Conservation (phyloP, 225 moss, liverwort and hornwort species). For the Thuidium tamariscinum region DNA sequence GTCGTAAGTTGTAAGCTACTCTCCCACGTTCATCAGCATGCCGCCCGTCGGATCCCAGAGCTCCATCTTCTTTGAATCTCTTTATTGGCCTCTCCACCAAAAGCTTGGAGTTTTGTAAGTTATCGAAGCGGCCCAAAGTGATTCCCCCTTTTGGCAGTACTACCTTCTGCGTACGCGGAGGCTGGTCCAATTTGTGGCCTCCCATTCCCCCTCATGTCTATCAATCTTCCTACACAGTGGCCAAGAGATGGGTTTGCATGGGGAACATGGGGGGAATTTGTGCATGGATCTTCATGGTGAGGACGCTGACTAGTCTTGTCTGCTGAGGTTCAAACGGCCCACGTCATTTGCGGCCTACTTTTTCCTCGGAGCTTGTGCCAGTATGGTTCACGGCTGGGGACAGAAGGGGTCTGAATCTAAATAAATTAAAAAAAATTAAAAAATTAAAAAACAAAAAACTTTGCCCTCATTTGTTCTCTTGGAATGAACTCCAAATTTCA, state of each 20-base stretch:
- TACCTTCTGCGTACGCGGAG: no score
- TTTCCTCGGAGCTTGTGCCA: neutral
- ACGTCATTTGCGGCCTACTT: neutral
- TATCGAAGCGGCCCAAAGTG: neutral
- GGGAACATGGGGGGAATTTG: neutral
- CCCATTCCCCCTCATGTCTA: neutral
- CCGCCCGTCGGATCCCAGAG: no score
- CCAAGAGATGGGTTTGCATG: neutral
- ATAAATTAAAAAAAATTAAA: no score
- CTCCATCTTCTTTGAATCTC: neutral
- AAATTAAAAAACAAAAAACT: no score
- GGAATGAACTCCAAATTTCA: neutral
- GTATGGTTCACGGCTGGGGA: neutral
- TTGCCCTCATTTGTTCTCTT: no score
- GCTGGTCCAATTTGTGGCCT: fast-evolving
- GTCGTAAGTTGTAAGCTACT: no score
- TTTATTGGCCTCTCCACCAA: neutral
- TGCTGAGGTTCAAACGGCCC: neutral
- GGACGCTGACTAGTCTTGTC: neutral
- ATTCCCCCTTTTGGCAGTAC: no score
- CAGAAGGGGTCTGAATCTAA: no score
- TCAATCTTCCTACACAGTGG: neutral
- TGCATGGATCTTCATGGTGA: neutral
- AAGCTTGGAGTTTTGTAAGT: neutral
- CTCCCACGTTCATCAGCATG: no score